Conservation (phyloP, 139 green algal species). For the Volvox reticuliferus region DNA sequence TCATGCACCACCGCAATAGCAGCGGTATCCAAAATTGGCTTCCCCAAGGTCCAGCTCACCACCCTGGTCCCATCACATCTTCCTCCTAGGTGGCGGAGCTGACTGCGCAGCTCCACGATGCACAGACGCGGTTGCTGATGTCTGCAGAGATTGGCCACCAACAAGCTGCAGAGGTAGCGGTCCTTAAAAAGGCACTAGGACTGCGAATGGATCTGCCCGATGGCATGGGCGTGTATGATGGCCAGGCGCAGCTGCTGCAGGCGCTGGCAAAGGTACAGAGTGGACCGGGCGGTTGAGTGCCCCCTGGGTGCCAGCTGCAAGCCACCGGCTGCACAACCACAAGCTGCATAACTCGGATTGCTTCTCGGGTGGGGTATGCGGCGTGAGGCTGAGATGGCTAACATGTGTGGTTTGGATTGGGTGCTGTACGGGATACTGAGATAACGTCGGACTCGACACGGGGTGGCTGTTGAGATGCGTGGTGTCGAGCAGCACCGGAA, state of each 20-base stretch:
- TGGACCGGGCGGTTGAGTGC: too few relatives aligned
- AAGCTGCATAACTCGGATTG: too few relatives aligned
- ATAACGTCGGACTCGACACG: too few relatives aligned
- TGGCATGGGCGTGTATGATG: background rate
- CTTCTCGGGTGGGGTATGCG: too few relatives aligned
- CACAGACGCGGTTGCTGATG: constrained; percentile 39
- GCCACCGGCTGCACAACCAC: too few relatives aligned
- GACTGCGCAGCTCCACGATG: constrained; percentile 24
- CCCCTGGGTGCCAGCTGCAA: too few relatives aligned
- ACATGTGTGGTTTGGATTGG: too few relatives aligned
- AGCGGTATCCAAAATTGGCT: background rate
- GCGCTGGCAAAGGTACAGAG: constrained; percentile 29
- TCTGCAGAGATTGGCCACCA: constrained; percentile 24
- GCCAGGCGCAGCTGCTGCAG: constrained; percentile 48
- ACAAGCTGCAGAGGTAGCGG: background rate
- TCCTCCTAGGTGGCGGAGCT: constrained; percentile 15
- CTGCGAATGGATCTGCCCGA: constrained; percentile 6
- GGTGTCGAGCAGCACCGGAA: too few relatives aligned
- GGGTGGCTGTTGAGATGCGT: too few relatives aligned
- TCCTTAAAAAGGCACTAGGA: constrained; percentile 15
- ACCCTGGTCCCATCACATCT: background rate
- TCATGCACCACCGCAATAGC: too few relatives aligned
- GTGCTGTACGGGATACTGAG: too few relatives aligned
- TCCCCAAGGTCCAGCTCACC: background rate
- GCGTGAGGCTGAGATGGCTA: too few relatives aligned